Evolutionary conservation across 306 rosid species (phyloP).

Genomic region (Alnus rubra): DNA sequence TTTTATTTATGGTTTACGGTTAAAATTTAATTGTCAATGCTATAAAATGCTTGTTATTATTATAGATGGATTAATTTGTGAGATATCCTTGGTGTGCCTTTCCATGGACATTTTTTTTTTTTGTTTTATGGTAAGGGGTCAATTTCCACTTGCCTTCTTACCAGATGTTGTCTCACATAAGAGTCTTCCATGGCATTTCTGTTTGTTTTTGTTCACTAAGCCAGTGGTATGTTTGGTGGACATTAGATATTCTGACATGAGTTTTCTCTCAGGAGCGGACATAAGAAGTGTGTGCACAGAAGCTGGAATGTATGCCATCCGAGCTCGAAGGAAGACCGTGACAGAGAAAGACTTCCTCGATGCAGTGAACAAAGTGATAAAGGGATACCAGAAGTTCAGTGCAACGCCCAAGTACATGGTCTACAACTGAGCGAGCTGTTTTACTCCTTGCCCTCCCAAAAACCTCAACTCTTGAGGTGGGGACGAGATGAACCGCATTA

Average conservation of each 20-base stretch:
- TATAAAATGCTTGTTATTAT: not conserved
- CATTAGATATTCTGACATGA: slow-evolving; percentile 27
- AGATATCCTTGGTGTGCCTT: not conserved
- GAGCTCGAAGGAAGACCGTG: slow-evolving; percentile 95
- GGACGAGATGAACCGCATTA: slow-evolving; percentile 13
- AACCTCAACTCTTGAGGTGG: slow-evolving; percentile 26
- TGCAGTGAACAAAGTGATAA: slow-evolving; percentile 96
- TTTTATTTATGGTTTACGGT: not conserved
- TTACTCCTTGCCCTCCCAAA: slow-evolving; percentile 6
- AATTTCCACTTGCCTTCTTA: not conserved
- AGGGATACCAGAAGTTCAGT: slow-evolving; percentile 98
- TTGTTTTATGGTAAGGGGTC: not conserved
- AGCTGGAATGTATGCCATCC: slow-evolving; percentile 99
- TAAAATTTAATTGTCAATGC: not conserved
- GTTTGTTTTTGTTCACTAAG: not conserved
- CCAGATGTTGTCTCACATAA: not conserved
- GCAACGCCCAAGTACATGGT: slow-evolving; percentile 99
- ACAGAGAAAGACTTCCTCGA: slow-evolving; percentile 98
- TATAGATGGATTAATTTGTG: not conserved
- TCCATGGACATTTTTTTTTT: not conserved
- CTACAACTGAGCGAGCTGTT: slow-evolving; percentile 63
- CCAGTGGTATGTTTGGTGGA: slow-evolving; percentile 8
- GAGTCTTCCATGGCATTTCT: not conserved
- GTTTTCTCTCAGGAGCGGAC: slow-evolving; percentile 72
- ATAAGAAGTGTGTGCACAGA: slow-evolving; percentile 98